Base-by-base conservation (phyloP, 2,329 filamentous ascomycete species). In the Juglanconis juglandina region DNA sequence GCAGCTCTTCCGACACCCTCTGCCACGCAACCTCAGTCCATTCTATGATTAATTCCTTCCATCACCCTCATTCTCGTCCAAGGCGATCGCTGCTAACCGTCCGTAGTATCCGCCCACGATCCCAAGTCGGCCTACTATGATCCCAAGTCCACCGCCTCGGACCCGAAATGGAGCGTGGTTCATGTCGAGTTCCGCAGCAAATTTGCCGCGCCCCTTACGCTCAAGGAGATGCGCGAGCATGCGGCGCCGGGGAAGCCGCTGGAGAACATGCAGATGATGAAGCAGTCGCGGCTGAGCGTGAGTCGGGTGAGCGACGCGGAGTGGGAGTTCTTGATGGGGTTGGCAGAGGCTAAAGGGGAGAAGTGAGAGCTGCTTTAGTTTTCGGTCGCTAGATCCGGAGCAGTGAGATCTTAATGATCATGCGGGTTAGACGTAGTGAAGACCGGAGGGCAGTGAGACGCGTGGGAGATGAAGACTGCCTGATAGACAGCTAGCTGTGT, bases 141-240 rank as follows among this genome's bases (percentile, higher is more conserved):
- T 70, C 76, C 87, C 1, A 89, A 89, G 56, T 91, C 90, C 1
- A 87, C 84, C 65, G 79, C 83, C 57, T 79, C 84, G 2, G 84
- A 87, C 54, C 89, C 89, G 0, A 91, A 87, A 68, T 99, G 95
- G 95, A 91, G 87, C 56, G 84, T 95, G 17, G 95, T 98, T 1
- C 90, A 96, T 63, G 94, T 98, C 52, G 83, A 88, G 68, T 97
- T 96, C 72, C 86, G 89, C 60, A 87, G 86, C 71, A 97, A 96
- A 74, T 92, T 98, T 67, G 79, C 80, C 1, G 80, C 86, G 13
- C 83, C 87, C 0, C 83, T 98, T 59, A 82, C 82, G 5, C 81
- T 97, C 55, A 83, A 85, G 63, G 87, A 91, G 66, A 81, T 97
- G 49, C 88, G 90, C 57, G 81, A 83, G 41, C 79, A 88, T 68